Conservation (phyloP, 148 eudicot species). For the Dysphania ambrosioides region DNA sequence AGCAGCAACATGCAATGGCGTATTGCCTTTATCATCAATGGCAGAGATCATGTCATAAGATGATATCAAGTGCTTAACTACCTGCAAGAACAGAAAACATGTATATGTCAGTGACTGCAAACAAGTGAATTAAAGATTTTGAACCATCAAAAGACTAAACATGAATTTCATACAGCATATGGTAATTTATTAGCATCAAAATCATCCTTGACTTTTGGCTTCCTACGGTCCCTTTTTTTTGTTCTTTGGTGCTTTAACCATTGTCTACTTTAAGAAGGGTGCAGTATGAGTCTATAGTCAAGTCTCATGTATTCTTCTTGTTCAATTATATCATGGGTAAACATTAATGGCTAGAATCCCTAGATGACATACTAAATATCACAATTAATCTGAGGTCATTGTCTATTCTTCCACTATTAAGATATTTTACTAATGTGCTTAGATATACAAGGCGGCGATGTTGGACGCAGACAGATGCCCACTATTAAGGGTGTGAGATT, state of each 20-base stretch:
- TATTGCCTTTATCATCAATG: constrained; percentile 75
- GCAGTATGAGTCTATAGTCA: not conserved
- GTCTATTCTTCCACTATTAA: not conserved
- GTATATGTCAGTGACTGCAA: constrained; percentile 11
- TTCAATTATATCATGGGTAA: not conserved
- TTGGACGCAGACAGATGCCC: not conserved
- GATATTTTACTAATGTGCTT: not conserved
- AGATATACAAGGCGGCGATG: not conserved
- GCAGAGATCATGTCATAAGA: constrained; percentile 60
- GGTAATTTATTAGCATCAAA: not conserved
- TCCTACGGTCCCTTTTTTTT: not conserved
- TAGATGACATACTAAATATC: not conserved
- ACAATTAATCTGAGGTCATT: not conserved
- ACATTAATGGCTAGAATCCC: not conserved
- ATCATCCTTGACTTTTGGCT: not conserved
- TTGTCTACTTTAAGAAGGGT: not conserved
- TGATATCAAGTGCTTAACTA: constrained; percentile 57
- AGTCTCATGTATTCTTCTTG: not conserved
- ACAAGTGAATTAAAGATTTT: not conserved
- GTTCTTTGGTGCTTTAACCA: not conserved
- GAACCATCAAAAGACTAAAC: not conserved
- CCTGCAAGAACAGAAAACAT: constrained; percentile 41
- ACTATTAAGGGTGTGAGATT: not conserved
- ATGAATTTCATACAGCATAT: not conserved
- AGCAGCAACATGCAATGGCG: constrained; percentile 85